Evolutionary conservation across 768 basidiomycete genomes (phyloP).

Genomic region (Gyrodon lividus): DNA sequence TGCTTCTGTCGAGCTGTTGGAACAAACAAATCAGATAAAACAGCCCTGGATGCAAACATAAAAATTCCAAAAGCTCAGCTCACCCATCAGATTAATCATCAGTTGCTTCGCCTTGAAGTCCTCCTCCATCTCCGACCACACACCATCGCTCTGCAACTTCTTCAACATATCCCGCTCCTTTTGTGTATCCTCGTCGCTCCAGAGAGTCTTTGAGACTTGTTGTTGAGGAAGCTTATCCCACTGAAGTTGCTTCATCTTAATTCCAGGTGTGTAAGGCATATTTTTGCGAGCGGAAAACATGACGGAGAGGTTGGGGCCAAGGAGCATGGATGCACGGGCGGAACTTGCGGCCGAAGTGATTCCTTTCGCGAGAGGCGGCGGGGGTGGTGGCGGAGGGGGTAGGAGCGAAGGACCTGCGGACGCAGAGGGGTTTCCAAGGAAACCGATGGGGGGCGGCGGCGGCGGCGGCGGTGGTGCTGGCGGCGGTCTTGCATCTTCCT

Average conservation of each 20-base stretch:
- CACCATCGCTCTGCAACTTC: slow-evolving; percentile 79
- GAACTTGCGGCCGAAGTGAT: slow-evolving; percentile 36
- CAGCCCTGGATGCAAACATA: neutral
- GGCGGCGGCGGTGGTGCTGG: slow-evolving; percentile 32
- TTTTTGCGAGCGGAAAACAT: slow-evolving; percentile 75
- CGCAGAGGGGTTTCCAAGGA: slow-evolving; percentile 24
- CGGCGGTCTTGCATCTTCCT: slow-evolving; percentile 23
- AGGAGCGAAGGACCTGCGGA: slow-evolving; percentile 23
- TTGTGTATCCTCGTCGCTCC: slow-evolving; percentile 64
- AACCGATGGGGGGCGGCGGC: slow-evolving; percentile 37
- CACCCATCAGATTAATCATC: slow-evolving; percentile 87
- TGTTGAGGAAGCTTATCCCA: slow-evolving; percentile 98
- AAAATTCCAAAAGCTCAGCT: slow-evolving; percentile 10
- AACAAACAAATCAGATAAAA: slow-evolving; percentile 9
- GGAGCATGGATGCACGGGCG: slow-evolving; percentile 57
- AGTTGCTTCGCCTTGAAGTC: slow-evolving; percentile 97
- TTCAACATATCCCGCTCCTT: slow-evolving; percentile 79
- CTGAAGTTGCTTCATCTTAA: slow-evolving; percentile 96
- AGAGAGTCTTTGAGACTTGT: slow-evolving; percentile 81
- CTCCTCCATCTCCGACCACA: slow-evolving; percentile 96
- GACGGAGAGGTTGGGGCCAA: slow-evolving; percentile 56
- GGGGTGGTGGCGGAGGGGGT: slow-evolving; percentile 39
- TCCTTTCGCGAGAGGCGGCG: slow-evolving; percentile 30
- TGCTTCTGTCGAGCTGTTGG: slow-evolving; percentile 72
- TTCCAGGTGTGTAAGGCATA: slow-evolving; percentile 77